phyloP scores from a whole-genome alignment of 2,329 filamentous ascomycete species.

The Alternaria burnsii region DNA sequence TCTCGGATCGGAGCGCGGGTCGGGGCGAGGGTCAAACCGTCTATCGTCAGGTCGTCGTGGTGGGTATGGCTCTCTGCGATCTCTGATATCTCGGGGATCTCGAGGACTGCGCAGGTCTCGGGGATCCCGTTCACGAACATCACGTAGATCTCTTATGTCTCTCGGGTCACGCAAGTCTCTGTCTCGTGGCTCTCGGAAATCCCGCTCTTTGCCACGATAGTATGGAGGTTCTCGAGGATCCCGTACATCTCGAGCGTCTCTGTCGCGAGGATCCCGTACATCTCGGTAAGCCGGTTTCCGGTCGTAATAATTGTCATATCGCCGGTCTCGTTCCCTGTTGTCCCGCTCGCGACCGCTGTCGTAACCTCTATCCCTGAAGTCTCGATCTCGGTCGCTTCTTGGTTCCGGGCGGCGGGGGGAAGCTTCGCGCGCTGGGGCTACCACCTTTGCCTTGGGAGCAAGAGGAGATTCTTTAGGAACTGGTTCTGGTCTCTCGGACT shows the following conservation, averaged over 20 bases:
- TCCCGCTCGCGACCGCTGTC: slow-evolving; percentile 51
- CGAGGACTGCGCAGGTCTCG: slow-evolving; percentile 25
- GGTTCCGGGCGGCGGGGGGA: slow-evolving; percentile 32
- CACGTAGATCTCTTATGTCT: slow-evolving; percentile 24
- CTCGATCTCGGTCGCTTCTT: slow-evolving; percentile 37
- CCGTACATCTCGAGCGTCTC: slow-evolving; percentile 30
- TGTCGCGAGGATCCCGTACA: slow-evolving; percentile 28
- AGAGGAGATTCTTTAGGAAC: slow-evolving; percentile 51
- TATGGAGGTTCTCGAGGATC: slow-evolving; percentile 26
- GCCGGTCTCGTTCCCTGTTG: slow-evolving; percentile 53
- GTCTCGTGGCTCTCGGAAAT: slow-evolving; percentile 29
- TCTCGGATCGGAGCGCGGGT: slow-evolving; percentile 35
- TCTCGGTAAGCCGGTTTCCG: slow-evolving; percentile 38
- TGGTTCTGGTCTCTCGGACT: slow-evolving; percentile 45
- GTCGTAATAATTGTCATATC: slow-evolving; percentile 38
- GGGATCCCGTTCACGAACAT: slow-evolving; percentile 32
- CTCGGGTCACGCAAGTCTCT: slow-evolving; percentile 34
- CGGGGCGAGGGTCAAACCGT: slow-evolving; percentile 33
- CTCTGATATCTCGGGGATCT: slow-evolving; percentile 35
- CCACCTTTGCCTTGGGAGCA: slow-evolving; percentile 50
- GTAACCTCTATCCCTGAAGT: slow-evolving; percentile 29
- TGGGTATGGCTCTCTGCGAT: slow-evolving; percentile 42
- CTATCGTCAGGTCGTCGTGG: slow-evolving; percentile 39
- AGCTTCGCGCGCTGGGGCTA: slow-evolving; percentile 43
- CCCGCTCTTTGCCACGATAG: slow-evolving; percentile 28